phyloP scores from a whole-genome alignment of 495 filamentous ascomycete genomes.

The Viridothelium virens region DNA sequence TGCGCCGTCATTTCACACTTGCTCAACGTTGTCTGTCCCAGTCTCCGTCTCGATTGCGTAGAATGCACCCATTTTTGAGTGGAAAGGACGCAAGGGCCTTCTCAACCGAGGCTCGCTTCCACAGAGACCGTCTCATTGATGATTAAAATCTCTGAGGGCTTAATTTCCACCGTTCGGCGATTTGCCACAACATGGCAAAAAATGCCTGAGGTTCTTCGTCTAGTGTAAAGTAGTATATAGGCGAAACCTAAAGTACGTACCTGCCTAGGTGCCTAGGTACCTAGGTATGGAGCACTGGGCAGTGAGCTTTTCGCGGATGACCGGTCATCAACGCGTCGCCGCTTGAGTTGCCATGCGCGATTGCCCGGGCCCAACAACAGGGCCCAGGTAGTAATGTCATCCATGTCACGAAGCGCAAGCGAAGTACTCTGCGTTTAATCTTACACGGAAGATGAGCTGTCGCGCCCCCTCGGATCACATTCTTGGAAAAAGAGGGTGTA shows the following conservation, averaged over 20 bases:
- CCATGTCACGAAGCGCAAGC: slow-evolving; percentile 11
- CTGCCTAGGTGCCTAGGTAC: too few species aligned
- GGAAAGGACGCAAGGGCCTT: not conserved
- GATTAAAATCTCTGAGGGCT: not conserved
- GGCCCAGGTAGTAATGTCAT: not conserved
- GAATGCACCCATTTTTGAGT: not conserved
- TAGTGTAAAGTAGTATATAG: too few species aligned
- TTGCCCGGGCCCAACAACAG: not conserved
- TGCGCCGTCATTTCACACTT: not conserved
- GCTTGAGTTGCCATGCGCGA: not conserved
- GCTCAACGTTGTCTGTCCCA: not conserved
- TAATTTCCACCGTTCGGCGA: not conserved
- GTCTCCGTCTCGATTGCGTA: not conserved
- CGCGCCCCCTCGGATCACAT: not conserved
- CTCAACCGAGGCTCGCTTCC: not conserved
- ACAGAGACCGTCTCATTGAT: not conserved
- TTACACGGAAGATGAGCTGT: not conserved
- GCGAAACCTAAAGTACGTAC: too few species aligned
- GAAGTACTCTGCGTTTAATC: slow-evolving; percentile 7
- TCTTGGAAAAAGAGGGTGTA: not conserved
- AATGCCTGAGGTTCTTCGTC: not conserved
- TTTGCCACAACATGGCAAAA: not conserved
- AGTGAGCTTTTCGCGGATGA: not conserved
- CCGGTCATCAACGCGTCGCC: not conserved
- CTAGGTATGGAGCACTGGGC: too few species aligned